phyloP scores from a whole-genome alignment of 805 yeast genomes.

The Candida succiphila region DNA sequence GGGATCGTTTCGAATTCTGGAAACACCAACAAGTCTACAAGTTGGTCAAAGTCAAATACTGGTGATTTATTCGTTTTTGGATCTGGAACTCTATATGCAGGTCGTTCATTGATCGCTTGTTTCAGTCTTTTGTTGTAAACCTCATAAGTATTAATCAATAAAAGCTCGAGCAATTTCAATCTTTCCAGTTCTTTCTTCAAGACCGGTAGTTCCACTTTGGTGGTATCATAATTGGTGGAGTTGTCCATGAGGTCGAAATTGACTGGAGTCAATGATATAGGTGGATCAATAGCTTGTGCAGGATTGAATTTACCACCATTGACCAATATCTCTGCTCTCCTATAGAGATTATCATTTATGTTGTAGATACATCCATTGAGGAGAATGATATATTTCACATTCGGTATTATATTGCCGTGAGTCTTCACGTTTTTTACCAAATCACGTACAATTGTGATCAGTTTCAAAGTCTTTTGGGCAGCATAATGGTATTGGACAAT shows the following conservation, averaged over 20 bases:
- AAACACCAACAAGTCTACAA: constrained; percentile 10
- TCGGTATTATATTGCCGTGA: constrained; percentile 18
- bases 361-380: constrained; percentile 31
- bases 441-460: constrained; percentile 23
- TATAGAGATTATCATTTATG: constrained; percentile 27
- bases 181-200: constrained; percentile 17
- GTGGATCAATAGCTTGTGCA: constrained; percentile 28
- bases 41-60: constrained; percentile 6
- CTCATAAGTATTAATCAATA: constrained; percentile 19
- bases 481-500: constrained; percentile 51
- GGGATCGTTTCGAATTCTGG: constrained; percentile 8
- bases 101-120: constrained; percentile 15
- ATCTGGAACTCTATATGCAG: constrained; percentile 4
- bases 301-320: constrained; percentile 33
- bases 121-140: constrained; percentile 16
- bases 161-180: constrained; percentile 15
- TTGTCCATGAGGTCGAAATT: constrained; percentile 25
- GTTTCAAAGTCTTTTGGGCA: constrained; percentile 31
- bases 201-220: constrained; percentile 20
- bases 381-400: constrained; percentile 24
- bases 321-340: constrained; percentile 26
- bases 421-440: constrained; percentile 10
- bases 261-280: constrained; percentile 24
- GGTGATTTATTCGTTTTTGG: constrained; percentile 3
- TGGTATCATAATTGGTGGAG: constrained; percentile 21